Evolutionary conservation across 73 alveolate genomes (phyloP).

Genomic region (Effrenium voratum): DNA sequence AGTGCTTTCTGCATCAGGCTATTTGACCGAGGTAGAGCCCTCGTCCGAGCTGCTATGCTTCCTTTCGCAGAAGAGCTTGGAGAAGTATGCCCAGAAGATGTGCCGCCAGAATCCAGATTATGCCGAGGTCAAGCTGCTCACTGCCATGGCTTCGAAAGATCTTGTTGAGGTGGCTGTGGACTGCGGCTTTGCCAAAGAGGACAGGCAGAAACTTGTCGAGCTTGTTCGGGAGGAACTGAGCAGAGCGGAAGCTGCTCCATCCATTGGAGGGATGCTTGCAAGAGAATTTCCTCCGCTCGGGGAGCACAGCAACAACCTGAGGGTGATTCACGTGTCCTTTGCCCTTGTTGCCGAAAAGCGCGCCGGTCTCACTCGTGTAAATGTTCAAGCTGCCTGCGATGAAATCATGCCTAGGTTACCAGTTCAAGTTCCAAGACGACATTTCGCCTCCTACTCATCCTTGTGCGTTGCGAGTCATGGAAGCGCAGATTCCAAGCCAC

Average conservation of each 20-base stretch:
- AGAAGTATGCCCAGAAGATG: constrained; percentile 32
- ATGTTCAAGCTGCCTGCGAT: not conserved
- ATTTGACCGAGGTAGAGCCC: not conserved
- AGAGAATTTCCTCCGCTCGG: not conserved
- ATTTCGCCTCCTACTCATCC: constrained; percentile 23
- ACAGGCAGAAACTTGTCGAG: constrained; percentile 41
- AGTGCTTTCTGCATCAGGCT: not conserved
- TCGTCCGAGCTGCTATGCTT: constrained; percentile 17
- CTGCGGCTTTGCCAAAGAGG: constrained; percentile 40
- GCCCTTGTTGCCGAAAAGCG: not conserved
- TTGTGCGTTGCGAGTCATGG: constrained; percentile 56
- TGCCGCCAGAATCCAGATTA: constrained; percentile 29
- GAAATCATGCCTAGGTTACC: not conserved
- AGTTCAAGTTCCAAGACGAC: constrained; percentile 32
- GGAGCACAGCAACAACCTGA: not conserved
- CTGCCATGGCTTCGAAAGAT: not conserved
- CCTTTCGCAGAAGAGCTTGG: constrained; percentile 47
- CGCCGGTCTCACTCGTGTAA: not conserved
- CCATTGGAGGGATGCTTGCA: not conserved
- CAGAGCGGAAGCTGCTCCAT: not conserved
- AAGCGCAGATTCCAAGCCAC: constrained; percentile 30
- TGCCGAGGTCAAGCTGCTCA: constrained; percentile 43
- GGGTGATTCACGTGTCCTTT: not conserved
- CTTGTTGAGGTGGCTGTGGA: constrained; percentile 55
- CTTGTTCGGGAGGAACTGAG: constrained; percentile 21